Base-by-base conservation (phyloP, 192 early-diverging fungal genomes). In the Paraglomus occultum region DNA sequence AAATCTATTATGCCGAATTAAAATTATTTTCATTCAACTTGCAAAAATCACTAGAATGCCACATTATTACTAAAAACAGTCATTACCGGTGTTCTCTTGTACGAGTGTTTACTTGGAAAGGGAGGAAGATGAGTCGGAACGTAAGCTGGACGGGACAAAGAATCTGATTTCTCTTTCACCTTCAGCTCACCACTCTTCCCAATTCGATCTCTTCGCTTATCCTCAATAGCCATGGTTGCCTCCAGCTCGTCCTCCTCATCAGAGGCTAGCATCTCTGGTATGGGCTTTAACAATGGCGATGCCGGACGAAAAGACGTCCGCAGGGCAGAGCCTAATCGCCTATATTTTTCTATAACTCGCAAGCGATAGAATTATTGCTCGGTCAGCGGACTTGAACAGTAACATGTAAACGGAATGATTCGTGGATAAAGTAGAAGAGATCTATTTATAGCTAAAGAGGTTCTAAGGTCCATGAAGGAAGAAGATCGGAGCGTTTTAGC, bases 71-170 rank as follows among this genome's bases (percentile, higher is more conserved):
- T 45, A 51, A 20, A 42, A 7, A 51, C 39, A 49, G 11, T 8
- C 65, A 68, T 75, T 81, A 85, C 84, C 46, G 82, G 79, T 48
- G 82, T 85, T 55, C 82, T 77, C 55, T 82, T 82, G 61, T 81
- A 85, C 0, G 82, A 85, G 67, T 85, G 84, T 64, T 82, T 83
- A 49, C 77, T 80, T 12, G 82, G 82, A 52, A 85, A 85, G 6
- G 69, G 60, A 38, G 82, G 82, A 4, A 85, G 51, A 73, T 82
- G 73, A 22, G 77, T 71, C 11, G 82, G 84, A 11, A 85, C 82
- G 40, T 80, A 76, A 4, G 77, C 73, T 12, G 80, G 71, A 0
- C 74, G 63, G 20, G 71, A 80, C 31, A 31, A 31, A 3, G 23
- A 76, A 42, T 51, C 70, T 76, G 44, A 55, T 51, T 18, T 51